These are phyloP conservation scores for Yamadazyma diddensiae DNA, from an alignment of 1,139 yeast genomes.

Conservation along the genomic window DNA sequence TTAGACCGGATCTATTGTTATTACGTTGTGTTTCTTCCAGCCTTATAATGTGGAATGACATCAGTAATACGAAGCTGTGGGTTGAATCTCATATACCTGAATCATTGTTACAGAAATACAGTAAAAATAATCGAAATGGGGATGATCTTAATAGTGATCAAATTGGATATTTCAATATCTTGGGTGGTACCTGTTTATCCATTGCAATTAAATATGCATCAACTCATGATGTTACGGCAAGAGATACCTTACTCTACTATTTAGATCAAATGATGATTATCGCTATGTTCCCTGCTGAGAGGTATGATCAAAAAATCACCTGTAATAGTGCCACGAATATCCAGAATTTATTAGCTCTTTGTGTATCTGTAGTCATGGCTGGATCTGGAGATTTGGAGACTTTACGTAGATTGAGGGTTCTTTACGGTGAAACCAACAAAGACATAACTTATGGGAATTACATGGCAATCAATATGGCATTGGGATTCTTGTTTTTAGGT, in stretches of 20 bases:
- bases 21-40: conserved; percentile 66
- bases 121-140: conserved; percentile 15
- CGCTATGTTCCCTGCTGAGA: conserved; percentile 43
- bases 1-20: conserved; percentile 77
- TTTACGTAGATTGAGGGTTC: conserved; percentile 65
- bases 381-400: conserved; percentile 87
- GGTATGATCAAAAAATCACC: conserved; percentile 62
- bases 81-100: conserved; percentile 54
- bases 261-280: conserved; percentile 63
- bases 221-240: conserved; percentile 52
- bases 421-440: conserved; percentile 57
- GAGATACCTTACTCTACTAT: conserved; percentile 56
- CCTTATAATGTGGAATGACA: conserved; percentile 75
- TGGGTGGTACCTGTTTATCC: conserved; percentile 76
- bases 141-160: conserved; percentile 56
- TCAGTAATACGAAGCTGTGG: conserved; percentile 59
- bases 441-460: conserved; percentile 63
- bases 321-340: conserved; percentile 55
- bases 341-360: conserved; percentile 59
- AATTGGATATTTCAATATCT: conserved; percentile 59
- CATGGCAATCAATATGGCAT: conserved; percentile 76
- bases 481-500: conserved; percentile 86
- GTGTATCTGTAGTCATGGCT: conserved; percentile 77
- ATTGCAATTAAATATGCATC: conserved; percentile 80
- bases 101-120: conserved; percentile 31